These are phyloP conservation scores for Lactuca saligna DNA, from an alignment of 129 eudicot species.

Conservation along the genomic window DNA sequence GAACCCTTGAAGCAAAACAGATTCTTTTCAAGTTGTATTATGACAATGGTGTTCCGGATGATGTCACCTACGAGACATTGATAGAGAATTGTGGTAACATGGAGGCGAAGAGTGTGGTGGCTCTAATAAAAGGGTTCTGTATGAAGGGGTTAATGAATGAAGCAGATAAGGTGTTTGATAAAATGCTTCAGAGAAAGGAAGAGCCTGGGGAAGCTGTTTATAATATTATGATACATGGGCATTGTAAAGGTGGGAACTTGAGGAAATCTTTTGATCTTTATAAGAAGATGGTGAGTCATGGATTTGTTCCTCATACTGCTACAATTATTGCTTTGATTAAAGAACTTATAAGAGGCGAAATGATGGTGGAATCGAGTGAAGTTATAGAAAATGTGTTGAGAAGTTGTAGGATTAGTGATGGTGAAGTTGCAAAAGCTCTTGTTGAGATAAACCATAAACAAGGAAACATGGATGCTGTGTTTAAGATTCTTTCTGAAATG, in stretches of 20 bases:
- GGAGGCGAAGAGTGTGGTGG: slow-evolving; percentile 55
- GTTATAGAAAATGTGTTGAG: slow-evolving; percentile 62
- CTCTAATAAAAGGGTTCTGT: slow-evolving; percentile 90
- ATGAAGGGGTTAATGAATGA: slow-evolving; percentile 92
- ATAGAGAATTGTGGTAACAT: slow-evolving; percentile 60
- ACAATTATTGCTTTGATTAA: slow-evolving; percentile 68
- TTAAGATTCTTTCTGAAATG: slow-evolving; percentile 76
- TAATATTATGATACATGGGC: slow-evolving; percentile 79
- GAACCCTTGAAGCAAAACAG: slow-evolving; percentile 83
- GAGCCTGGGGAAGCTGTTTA: slow-evolving; percentile 62
- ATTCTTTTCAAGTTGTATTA: slow-evolving; percentile 72
- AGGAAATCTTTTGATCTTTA: slow-evolving; percentile 66
- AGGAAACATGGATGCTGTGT: slow-evolving; percentile 86
- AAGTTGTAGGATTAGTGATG: slow-evolving; percentile 73
- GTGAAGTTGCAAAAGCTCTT: slow-evolving; percentile 82
- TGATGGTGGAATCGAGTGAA: slow-evolving; percentile 52
- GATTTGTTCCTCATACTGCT: slow-evolving; percentile 77
- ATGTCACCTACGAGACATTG: slow-evolving; percentile 70
- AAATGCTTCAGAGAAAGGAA: slow-evolving; percentile 49
- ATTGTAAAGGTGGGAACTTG: slow-evolving; percentile 76
- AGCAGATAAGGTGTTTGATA: slow-evolving; percentile 80
- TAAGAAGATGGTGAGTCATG: slow-evolving; percentile 57
- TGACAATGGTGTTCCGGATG: slow-evolving; percentile 69
- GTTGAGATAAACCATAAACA: slow-evolving; percentile 77
- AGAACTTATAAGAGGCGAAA: slow-evolving; percentile 63